Percentiles rank a stretch among this genome's conserved stretches.
Conservation (phyloP, 177 flowering plant genomes). For the Telopea speciosissima region DNA sequence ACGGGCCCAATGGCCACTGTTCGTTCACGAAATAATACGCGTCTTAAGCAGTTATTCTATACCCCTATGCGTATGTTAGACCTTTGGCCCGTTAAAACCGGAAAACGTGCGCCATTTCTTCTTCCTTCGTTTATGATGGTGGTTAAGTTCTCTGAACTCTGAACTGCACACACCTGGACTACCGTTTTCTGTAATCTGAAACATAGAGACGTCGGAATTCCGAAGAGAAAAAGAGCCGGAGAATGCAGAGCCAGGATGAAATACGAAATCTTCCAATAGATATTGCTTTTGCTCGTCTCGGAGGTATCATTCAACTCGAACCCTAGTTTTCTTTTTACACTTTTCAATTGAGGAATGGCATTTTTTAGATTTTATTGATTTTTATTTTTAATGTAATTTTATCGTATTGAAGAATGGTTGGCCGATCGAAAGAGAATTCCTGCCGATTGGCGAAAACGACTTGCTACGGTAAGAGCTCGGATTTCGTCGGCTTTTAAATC, state of each 20-base stretch:
- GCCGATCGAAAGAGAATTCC: constrained; percentile 92
- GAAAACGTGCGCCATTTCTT: too few species aligned
- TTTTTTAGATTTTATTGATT: not conserved
- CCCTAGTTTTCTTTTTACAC: not conserved
- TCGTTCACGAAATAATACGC: too few species aligned
- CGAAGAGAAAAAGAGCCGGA: not conserved
- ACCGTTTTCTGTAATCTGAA: not conserved
- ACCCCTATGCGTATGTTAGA: too few species aligned
- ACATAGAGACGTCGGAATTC: not conserved
- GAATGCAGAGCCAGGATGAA: constrained; percentile 49
- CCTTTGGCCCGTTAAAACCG: too few species aligned
- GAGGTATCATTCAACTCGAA: constrained; percentile 33
- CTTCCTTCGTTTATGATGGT: too few species aligned
- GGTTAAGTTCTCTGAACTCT: too few species aligned
- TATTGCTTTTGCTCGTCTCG: constrained; percentile 72
- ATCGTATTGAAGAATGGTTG: constrained; percentile 70
- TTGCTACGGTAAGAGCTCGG: constrained; percentile 47
- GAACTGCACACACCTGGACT: not conserved
- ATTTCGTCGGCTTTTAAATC: constrained; percentile 61
- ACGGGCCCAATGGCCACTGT: too few species aligned
- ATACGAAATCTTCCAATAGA: constrained; percentile 75
- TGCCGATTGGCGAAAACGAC: constrained; percentile 71
- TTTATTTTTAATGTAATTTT: constrained; percentile 1
- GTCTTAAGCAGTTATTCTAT: too few species aligned
- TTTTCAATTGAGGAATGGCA: not conserved